These are phyloP conservation scores for Metschnikowia dekortorum DNA, from an alignment of 805 yeast genomes.

Conservation along the genomic window DNA sequence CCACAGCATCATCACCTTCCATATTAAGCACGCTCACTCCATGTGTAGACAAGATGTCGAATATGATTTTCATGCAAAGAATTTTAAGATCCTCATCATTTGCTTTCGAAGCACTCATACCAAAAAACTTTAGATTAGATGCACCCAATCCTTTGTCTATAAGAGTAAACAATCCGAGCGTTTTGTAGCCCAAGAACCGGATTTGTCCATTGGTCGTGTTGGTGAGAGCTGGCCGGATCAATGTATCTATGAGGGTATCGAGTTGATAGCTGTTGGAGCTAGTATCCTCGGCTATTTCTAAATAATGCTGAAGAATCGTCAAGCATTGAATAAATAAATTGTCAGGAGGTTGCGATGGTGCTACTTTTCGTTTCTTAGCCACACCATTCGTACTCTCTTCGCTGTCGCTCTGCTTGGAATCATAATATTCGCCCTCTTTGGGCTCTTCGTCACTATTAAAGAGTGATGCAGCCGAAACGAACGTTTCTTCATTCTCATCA, in stretches of 20 bases:
- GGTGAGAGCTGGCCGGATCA: conserved; percentile 70
- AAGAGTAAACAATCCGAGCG: conserved; percentile 77
- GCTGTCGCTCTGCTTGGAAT: conserved; percentile 19
- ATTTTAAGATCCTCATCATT: conserved; percentile 61
- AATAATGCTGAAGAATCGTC: conserved; percentile 60
- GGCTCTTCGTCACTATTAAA: conserved; percentile 20
- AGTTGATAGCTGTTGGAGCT: conserved; percentile 61
- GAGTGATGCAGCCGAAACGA: conserved; percentile 23
- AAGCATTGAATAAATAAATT: conserved; percentile 60
- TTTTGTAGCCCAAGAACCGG: conserved; percentile 63
- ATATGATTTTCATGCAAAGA: conserved; percentile 63
- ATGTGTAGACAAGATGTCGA: conserved; percentile 74
- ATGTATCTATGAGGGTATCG: conserved; percentile 65
- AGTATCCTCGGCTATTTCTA: conserved; percentile 64
- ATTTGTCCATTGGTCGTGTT: conserved; percentile 43
- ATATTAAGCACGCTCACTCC: conserved; percentile 65
- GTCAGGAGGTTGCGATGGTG: conserved; percentile 39
- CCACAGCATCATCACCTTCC: conserved; percentile 49
- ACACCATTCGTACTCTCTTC: conserved; percentile 27
- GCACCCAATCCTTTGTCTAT: conserved; percentile 61
- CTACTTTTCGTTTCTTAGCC: conserved; percentile 31
- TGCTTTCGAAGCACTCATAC: conserved; percentile 58
- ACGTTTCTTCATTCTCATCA: conserved; percentile 34
- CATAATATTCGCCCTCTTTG: conserved; percentile 21
- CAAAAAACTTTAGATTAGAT: conserved; percentile 60